These are phyloP conservation scores for Populus pruinosa DNA, from an alignment of 345 rosid species.

Conservation along the genomic window DNA sequence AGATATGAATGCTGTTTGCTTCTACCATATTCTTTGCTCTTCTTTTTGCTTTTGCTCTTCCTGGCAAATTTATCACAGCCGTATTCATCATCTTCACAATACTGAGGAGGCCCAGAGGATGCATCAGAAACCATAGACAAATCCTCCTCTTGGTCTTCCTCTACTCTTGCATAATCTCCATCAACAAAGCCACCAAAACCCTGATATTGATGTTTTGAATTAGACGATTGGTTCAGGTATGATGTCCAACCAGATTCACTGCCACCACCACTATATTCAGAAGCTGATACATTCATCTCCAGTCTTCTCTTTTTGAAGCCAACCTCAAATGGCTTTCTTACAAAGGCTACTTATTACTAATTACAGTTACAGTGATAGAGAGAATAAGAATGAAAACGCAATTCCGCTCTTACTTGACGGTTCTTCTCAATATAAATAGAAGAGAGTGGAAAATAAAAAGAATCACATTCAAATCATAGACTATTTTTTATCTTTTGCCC, in stretches of 20 bases:
- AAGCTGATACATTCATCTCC: constrained; percentile 49
- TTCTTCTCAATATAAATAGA: constrained; percentile 26
- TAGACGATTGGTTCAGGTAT: constrained; percentile 63
- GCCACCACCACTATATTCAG: constrained; percentile 49
- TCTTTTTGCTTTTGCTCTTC: constrained; percentile 37
- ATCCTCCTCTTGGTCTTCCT: constrained; percentile 45
- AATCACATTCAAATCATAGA: constrained; percentile 47
- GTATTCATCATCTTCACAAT: constrained; percentile 30
- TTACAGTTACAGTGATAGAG: neutral
- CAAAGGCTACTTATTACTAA: constrained; percentile 1
- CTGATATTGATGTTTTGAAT: constrained; percentile 26
- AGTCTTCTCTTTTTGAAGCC: neutral
- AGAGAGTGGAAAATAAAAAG: no score
- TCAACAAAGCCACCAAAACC: constrained; percentile 22
- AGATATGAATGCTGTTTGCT: constrained; percentile 41
- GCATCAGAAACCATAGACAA: constrained; percentile 93
- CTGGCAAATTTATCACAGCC: constrained; percentile 31
- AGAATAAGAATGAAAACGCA: neutral
- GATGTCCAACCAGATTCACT: constrained; percentile 89
- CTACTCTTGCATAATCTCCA: constrained; percentile 14
- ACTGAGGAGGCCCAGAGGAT: constrained; percentile 71
- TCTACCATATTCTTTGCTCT: constrained; percentile 30
- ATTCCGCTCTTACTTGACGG: constrained; percentile 3
- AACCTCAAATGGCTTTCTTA: constrained; percentile 13
- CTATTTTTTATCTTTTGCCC: constrained; percentile 43